Base-by-base conservation (phyloP, 495 filamentous ascomycete genomes). In the Hypoxylon subgilvum region DNA sequence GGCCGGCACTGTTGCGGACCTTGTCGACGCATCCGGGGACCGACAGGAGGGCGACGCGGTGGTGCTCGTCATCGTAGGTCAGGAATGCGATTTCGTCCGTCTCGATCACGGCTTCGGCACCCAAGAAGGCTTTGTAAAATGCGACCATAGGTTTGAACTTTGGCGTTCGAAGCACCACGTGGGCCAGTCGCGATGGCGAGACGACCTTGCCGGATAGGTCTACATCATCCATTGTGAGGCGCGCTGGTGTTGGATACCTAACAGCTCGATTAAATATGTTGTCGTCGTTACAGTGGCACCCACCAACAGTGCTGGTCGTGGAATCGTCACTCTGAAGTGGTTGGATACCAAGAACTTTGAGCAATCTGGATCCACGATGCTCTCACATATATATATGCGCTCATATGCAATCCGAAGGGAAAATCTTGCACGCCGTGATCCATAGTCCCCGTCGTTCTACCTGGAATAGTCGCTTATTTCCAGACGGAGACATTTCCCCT, bases 31-130 rank as follows among this genome's bases (percentile, higher is more conserved):
- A 65, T 1, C 56, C 59, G 0, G 72, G 70, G 8, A 74, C 12
- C n/a, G 31, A 22, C 2, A 56, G 25, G 21, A 80, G 61, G 0
- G 74, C 77, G 21, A 80, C 66, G 3, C 77, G 77, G 56, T 80
- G 77, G 48, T 80, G 77, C 52, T 79, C 76, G 0, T 76, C 67
- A 48, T 80, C 77, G 59, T 74, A 80, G 3, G 63, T 57, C 14
- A 80, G 47, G 63, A 78, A 80, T 6, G 70, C 30, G 22, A 76
- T 17, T 1, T 25, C 14, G 6, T 56, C 43, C 8, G n/a, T 63
- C 58, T 57, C 57, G 16, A 18, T 31, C 14, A 51, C 54, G 2
- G 57, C 61, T 13, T 60, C 49, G 5, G 66, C 74, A 13, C 68
- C 68, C 6, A 77, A 60, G 48, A 77, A 68, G 8, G 31, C 59